phyloP scores from a whole-genome alignment of 257 asterid species.

The Nyctanthes arbortristis region DNA sequence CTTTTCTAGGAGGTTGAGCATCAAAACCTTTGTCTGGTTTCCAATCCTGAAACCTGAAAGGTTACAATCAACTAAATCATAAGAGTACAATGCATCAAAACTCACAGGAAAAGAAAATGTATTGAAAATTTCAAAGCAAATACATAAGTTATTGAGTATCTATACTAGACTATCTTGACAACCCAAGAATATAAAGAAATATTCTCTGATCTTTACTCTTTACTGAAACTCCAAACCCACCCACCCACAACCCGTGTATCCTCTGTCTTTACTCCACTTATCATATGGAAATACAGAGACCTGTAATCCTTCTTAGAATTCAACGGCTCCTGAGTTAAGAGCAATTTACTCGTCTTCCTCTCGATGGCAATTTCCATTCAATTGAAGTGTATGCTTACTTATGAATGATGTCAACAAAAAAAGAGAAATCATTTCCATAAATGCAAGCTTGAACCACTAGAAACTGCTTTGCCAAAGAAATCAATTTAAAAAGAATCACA shows the following conservation, averaged over 20 bases:
- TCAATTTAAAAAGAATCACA: background rate
- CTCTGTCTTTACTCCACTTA: background rate
- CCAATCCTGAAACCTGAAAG: constrained; percentile 82
- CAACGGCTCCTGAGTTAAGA: background rate
- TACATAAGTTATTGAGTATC: background rate
- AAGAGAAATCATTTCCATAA: background rate
- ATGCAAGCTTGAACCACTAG: background rate
- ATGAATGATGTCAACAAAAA: background rate
- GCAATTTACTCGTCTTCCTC: background rate
- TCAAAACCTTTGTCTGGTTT: constrained; percentile 60
- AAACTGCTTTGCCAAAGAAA: background rate
- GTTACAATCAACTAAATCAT: constrained; percentile 7
- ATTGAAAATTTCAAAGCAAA: background rate
- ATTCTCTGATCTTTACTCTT: too few relatives aligned
- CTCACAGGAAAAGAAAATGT: background rate
- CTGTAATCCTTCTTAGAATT: background rate
- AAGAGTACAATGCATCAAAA: background rate
- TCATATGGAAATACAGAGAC: background rate
- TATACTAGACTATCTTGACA: background rate
- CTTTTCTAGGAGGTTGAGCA: constrained; percentile 36
- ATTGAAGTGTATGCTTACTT: background rate
- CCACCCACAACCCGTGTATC: too few relatives aligned
- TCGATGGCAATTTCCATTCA: background rate
- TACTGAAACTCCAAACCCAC: too few relatives aligned
- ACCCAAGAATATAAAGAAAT: background rate